Conservation (phyloP, 495 filamentous ascomycete genomes). For the Chaetomidium leptoderma region DNA sequence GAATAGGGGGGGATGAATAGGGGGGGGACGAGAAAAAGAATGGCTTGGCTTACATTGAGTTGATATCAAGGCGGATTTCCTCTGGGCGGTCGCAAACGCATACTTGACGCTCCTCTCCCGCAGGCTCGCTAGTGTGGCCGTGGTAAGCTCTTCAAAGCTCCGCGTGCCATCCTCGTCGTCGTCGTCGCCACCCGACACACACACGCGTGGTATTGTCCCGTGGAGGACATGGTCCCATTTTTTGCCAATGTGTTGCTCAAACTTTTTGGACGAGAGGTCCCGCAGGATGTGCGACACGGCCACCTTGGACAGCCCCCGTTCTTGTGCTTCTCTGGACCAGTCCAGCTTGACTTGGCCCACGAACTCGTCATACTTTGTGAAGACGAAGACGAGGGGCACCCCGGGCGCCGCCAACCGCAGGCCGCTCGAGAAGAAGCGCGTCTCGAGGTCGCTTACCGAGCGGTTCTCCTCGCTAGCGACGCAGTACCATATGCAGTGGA, state of each 20-base stretch:
- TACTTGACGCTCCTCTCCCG: slow-evolving; percentile 22
- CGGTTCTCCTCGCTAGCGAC: slow-evolving; percentile 24
- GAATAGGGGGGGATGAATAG: background rate
- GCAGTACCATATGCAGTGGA: slow-evolving; percentile 35
- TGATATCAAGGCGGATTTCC: slow-evolving; percentile 24
- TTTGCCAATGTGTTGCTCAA: slow-evolving; percentile 22
- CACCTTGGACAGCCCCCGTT: slow-evolving; percentile 25
- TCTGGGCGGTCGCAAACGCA: slow-evolving; percentile 29
- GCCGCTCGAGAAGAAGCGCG: slow-evolving; percentile 21
- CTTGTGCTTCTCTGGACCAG: slow-evolving; percentile 21
- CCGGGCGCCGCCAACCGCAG: slow-evolving; percentile 10
- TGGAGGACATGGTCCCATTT: slow-evolving; percentile 23
- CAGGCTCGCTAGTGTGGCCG: slow-evolving; percentile 19
- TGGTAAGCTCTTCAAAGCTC: slow-evolving; percentile 21
- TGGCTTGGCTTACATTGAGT: slow-evolving; percentile 20
- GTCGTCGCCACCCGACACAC: slow-evolving; percentile 19
- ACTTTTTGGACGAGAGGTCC: slow-evolving; percentile 23
- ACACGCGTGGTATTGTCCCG: slow-evolving; percentile 17
- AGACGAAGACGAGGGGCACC: slow-evolving; percentile 24
- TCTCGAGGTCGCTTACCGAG: slow-evolving; percentile 17
- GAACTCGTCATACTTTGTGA: slow-evolving; percentile 34
- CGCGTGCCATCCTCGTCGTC: slow-evolving; percentile 21
- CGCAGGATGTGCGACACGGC: slow-evolving; percentile 28
- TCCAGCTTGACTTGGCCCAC: slow-evolving; percentile 24
- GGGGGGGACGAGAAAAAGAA: background rate